Percentiles rank a stretch among this genome's conserved stretches.
Conservation (phyloP, 2,329 filamentous ascomycete genomes). For the Sporothrix euskadiensis region DNA sequence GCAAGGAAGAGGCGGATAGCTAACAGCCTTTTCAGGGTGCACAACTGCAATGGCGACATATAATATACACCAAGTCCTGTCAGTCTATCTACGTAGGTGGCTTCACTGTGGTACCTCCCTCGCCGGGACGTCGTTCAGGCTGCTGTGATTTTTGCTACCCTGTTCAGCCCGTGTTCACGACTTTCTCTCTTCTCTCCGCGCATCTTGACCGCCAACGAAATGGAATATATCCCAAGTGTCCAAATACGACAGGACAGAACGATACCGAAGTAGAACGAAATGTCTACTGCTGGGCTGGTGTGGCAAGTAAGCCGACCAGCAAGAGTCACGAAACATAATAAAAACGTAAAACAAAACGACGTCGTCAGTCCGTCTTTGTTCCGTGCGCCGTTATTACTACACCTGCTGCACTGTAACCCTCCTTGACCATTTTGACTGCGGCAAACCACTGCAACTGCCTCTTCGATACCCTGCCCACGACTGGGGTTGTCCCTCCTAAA, state of each 20-base stretch:
- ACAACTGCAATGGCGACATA: too few relatives aligned
- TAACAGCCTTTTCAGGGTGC: neutral
- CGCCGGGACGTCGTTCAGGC: too few relatives aligned
- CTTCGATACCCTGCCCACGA: neutral
- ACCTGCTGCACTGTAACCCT: slow-evolving; percentile 7
- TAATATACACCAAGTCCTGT: too few relatives aligned
- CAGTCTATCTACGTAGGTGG: neutral
- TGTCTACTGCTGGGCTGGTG: too few relatives aligned
- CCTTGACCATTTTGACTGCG: neutral
- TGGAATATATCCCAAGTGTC: neutral
- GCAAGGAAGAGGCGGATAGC: neutral
- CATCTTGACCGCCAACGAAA: neutral
- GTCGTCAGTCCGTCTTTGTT: neutral
- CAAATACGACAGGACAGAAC: neutral
- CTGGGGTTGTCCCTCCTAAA: neutral
- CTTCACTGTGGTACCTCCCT: neutral
- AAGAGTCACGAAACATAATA: neutral
- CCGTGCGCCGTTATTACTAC: neutral
- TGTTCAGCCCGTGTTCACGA: too few relatives aligned
- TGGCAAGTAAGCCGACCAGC: neutral
- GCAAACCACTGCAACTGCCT: neutral
- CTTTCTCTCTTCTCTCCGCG: too few relatives aligned
- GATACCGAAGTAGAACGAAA: too few relatives aligned
- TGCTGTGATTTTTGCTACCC: too few relatives aligned
- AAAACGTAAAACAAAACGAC: neutral